These are phyloP conservation scores for Penicillium psychrosexuale DNA, from an alignment of 2,329 filamentous ascomycete species.

Conservation along the genomic window DNA sequence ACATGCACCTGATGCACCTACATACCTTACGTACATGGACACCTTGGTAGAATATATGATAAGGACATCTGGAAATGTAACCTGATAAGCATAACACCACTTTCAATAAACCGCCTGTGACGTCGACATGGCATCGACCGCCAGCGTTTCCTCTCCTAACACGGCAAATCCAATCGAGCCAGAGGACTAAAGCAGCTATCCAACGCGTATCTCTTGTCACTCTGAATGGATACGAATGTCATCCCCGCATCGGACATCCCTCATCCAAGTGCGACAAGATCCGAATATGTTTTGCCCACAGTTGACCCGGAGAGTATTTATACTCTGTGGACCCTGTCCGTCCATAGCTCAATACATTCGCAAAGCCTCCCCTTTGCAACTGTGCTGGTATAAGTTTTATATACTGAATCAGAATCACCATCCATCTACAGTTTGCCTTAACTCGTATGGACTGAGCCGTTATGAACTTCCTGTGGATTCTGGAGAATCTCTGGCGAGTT, in stretches of 20 bases:
- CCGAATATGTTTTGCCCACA: background rate
- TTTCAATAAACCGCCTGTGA: constrained; percentile 3
- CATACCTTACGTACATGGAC: background rate
- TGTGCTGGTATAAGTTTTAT: background rate
- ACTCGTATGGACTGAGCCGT: constrained; percentile 5
- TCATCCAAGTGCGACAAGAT: constrained; percentile 7
- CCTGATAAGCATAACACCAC: background rate
- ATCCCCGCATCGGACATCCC: constrained; percentile 16
- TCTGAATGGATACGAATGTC: constrained; percentile 9
- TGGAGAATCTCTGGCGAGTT: constrained; percentile 23
- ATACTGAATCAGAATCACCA: background rate
- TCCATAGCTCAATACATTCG: background rate
- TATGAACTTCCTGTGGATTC: constrained; percentile 20
- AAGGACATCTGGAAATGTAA: background rate
- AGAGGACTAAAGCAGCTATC: constrained; percentile 15
- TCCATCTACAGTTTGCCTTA: background rate
- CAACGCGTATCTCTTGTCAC: constrained; percentile 6
- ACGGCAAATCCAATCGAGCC: constrained; percentile 21
- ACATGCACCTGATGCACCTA: background rate
- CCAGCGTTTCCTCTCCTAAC: constrained; percentile 26
- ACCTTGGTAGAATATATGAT: background rate
- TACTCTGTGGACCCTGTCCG: background rate
- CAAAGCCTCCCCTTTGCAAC: background rate
- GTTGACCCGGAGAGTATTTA: constrained; percentile 12
- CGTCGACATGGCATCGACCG: background rate